A percentile compares a stretch with the other conserved stretches of the same genome.
Conservation (phyloP, 176 grass and related monocot species). For the Oryza glaberrima region DNA sequence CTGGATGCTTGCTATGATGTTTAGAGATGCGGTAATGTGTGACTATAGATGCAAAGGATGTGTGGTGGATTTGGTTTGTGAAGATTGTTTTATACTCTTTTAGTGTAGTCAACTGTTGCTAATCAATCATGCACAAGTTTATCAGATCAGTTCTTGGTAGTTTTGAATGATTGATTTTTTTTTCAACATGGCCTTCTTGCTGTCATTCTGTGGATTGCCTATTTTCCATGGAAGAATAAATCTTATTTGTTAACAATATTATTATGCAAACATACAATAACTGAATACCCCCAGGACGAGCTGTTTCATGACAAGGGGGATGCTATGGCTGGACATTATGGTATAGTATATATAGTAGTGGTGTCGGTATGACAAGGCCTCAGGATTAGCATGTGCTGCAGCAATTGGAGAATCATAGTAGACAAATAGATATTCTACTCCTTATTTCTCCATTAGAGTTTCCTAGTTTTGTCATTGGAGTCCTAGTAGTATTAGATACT, state of each 20-base stretch:
- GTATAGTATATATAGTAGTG: neutral
- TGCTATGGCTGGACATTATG: neutral
- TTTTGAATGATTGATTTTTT: neutral
- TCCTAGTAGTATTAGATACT: too few relatives aligned
- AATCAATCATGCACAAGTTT: neutral
- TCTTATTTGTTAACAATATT: slow-evolving; percentile 14
- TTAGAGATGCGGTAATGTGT: slow-evolving; percentile 6
- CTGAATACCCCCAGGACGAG: neutral
- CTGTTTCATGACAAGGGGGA: neutral
- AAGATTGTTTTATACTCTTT: neutral
- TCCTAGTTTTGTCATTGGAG: too few relatives aligned
- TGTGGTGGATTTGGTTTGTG: neutral
- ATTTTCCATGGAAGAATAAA: slow-evolving; percentile 6
- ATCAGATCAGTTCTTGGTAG: slow-evolving; percentile 3
- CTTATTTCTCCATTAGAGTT: neutral
- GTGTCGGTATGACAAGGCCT: neutral
- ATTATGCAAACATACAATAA: neutral
- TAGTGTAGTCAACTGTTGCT: neutral
- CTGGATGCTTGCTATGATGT: neutral
- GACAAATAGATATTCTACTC: neutral
- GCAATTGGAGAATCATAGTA: neutral
- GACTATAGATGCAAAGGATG: neutral
- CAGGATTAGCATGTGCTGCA: neutral
- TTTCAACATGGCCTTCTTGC: neutral
- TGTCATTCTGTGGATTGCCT: slow-evolving; percentile 2